Conservation (phyloP, 306 rosid species). For the Glycine tomentella region DNA sequence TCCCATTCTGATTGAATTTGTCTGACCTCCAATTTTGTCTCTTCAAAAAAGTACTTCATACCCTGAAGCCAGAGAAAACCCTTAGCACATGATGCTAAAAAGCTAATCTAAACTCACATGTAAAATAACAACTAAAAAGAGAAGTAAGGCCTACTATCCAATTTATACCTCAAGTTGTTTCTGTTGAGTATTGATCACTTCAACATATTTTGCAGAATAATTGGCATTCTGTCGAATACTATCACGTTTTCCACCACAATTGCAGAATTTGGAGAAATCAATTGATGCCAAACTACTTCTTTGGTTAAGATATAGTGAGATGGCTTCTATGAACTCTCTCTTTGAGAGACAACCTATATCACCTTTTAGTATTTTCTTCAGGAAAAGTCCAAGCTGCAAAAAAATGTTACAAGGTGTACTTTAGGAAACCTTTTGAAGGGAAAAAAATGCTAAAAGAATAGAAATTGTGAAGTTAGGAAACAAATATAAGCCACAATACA, state of each 20-base stretch:
- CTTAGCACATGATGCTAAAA: constrained; percentile 10
- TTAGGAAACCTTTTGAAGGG: background rate
- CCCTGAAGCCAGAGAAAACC: constrained; percentile 54
- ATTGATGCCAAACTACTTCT: constrained; percentile 72
- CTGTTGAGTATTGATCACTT: constrained; percentile 64
- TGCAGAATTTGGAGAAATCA: constrained; percentile 83
- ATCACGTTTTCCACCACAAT: constrained; percentile 77
- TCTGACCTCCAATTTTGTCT: constrained; percentile 72
- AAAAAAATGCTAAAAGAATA: constrained; percentile 10
- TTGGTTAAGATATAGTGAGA: constrained; percentile 75
- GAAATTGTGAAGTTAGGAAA: background rate
- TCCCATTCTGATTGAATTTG: constrained; percentile 79
- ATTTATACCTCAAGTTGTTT: constrained; percentile 79
- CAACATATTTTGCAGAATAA: constrained; percentile 56
- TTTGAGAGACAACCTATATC: constrained; percentile 70
- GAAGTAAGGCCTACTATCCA: background rate
- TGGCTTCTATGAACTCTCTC: constrained; percentile 77
- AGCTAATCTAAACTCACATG: constrained; percentile 24
- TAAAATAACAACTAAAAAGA: constrained; percentile 8
- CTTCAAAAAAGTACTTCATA: constrained; percentile 73
- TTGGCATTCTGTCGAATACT: constrained; percentile 49
- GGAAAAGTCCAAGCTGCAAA: constrained; percentile 82
- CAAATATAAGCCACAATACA: background rate
- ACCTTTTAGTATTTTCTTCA: constrained; percentile 83
- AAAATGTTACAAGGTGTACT: constrained; percentile 13